Conservation (phyloP, 139 green algal genomes). For the Auxenochlorella pyrenoidosa region DNA sequence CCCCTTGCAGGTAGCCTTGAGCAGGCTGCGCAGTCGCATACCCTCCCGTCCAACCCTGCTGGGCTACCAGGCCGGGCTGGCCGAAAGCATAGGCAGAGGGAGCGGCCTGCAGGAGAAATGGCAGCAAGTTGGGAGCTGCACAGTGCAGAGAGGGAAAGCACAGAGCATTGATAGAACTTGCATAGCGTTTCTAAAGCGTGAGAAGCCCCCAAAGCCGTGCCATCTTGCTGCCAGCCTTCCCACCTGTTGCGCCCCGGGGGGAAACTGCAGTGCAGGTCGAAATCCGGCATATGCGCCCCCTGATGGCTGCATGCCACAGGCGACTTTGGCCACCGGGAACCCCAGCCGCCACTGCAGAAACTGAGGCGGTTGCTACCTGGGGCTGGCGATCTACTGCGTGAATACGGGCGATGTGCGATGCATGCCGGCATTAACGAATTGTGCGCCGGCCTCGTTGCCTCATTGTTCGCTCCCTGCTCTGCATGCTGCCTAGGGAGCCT, state of each 20-base stretch:
- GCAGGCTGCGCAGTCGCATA: neutral
- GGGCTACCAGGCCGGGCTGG: neutral
- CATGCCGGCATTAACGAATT: no score
- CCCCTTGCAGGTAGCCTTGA: neutral
- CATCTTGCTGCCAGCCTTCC: neutral
- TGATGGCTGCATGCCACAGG: conserved; percentile 14
- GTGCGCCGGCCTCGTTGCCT: no score
- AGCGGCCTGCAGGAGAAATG: neutral
- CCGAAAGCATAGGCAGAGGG: neutral
- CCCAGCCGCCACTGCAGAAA: no score
- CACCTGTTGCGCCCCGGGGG: neutral
- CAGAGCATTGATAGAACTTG: neutral
- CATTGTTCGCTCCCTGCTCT: no score
- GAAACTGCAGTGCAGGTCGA: conserved; percentile 10
- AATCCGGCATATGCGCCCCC: conserved; percentile 12
- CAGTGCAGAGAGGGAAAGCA: neutral
- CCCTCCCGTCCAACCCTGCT: neutral
- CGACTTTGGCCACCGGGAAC: no score
- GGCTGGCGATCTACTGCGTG: no score
- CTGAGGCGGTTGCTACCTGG: no score
- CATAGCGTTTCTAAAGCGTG: neutral
- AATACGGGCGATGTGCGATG: no score
- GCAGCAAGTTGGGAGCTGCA: no score
- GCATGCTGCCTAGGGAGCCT: no score
- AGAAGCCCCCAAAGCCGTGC: no score